Evolutionary conservation across 352 stramenopile genomes (phyloP).

Genomic region (Phytophthora constricta): DNA sequence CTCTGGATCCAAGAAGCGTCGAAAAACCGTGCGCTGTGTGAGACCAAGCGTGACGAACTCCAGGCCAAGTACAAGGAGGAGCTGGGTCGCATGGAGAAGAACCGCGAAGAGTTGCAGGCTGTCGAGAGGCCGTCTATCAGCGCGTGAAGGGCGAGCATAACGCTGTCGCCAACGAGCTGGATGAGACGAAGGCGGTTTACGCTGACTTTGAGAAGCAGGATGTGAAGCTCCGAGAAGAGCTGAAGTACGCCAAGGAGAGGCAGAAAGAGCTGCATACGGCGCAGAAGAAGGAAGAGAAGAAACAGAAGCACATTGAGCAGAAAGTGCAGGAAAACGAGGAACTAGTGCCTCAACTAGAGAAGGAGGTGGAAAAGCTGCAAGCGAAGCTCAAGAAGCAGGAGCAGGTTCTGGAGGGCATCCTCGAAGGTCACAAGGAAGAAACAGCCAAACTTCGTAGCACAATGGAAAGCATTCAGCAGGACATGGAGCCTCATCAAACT

Average conservation of each 20-base stretch:
- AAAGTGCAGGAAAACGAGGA: constrained; percentile 90
- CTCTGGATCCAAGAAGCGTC: constrained; percentile 88
- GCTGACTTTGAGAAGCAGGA: constrained; percentile 96
- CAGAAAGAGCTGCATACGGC: constrained; percentile 92
- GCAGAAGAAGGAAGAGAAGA: constrained; percentile 92
- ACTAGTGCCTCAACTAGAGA: constrained; percentile 90
- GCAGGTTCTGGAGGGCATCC: constrained; percentile 85
- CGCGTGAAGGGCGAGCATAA: constrained; percentile 88
- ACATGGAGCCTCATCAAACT: constrained; percentile 79
- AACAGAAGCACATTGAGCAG: constrained; percentile 81
- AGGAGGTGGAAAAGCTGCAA: constrained; percentile 76
- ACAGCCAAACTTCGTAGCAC: constrained; percentile 72
- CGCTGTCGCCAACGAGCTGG: constrained; percentile 83
- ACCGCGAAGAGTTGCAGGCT: constrained; percentile 78
- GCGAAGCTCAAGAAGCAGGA: constrained; percentile 85
- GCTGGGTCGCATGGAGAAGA: constrained; percentile 76
- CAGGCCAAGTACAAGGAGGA: constrained; percentile 82
- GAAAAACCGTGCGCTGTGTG: constrained; percentile 77
- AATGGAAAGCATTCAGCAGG: constrained; percentile 80
- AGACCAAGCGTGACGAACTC: constrained; percentile 68
- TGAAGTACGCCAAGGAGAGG: constrained; percentile 95
- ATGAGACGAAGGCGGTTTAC: constrained; percentile 93
- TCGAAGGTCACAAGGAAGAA: constrained; percentile 81
- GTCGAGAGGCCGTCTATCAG: constrained; percentile 88
- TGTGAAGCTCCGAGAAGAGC: constrained; percentile 97